Evolutionary conservation across 139 green algal genomes (phyloP).

Genomic region (Micractinium sp.): DNA sequence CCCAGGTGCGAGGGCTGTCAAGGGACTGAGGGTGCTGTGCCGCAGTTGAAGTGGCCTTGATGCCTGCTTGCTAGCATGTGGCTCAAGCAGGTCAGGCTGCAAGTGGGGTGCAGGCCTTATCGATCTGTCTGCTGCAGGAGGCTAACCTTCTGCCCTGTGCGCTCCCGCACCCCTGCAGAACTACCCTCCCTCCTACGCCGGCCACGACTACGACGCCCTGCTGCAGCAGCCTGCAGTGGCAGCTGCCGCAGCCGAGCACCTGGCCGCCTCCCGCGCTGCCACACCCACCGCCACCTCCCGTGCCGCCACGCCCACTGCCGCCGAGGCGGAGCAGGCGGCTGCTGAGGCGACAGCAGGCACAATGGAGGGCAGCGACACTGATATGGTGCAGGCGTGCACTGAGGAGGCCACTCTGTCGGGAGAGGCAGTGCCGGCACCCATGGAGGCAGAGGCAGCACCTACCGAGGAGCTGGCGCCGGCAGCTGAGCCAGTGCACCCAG

Average conservation of each 20-base stretch:
- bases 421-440: neutral
- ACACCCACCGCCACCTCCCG: neutral
- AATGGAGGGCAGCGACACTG: neutral
- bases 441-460: neutral
- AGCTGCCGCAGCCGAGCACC: conserved; percentile 16
- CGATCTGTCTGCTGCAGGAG: neutral
- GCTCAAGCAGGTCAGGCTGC: too few relatives aligned
- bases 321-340: neutral
- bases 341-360: neutral
- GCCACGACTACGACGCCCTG: conserved; percentile 19
- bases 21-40: neutral
- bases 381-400: neutral
- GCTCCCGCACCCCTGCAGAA: conserved; percentile 5
- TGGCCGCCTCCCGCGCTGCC: conserved; percentile 18
- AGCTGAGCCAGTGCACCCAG: neutral
- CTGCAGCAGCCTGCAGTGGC: conserved; percentile 23
- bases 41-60: neutral
- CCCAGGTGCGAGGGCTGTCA: conserved; percentile 9
- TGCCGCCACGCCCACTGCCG: neutral
- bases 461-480: neutral
- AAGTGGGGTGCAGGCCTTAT: too few relatives aligned
- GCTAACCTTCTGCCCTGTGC: neutral
- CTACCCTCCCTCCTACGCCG: conserved; percentile 16
- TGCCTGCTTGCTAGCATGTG: too few relatives aligned
- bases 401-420: neutral